Conservation (phyloP, 495 filamentous ascomycete species). For the Aspergillus heteromorphus region DNA sequence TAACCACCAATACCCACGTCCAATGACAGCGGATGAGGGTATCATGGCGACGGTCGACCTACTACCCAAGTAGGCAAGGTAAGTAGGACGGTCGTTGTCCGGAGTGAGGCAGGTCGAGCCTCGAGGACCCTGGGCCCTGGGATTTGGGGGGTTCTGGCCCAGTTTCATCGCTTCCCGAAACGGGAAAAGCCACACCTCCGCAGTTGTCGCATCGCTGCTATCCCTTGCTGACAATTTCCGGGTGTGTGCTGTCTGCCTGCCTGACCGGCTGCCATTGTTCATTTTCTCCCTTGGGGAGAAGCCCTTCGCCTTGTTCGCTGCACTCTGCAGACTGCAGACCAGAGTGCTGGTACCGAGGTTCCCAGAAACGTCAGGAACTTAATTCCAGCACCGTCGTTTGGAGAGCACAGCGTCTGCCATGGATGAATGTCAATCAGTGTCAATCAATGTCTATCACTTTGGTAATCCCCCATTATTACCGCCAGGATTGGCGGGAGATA, state of each 20-base stretch:
- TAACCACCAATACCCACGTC: neutral
- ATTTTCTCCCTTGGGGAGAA: neutral
- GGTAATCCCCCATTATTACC: too few species aligned
- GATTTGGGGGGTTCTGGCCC: neutral
- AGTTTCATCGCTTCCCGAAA: neutral
- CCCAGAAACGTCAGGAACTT: neutral
- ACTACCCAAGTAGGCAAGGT: neutral
- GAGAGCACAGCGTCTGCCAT: neutral
- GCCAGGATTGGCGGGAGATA: neutral
- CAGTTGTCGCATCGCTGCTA: neutral
- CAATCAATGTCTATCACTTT: too few species aligned
- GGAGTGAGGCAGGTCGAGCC: neutral
- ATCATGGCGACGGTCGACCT: neutral
- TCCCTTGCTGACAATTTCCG: constrained; percentile 3
- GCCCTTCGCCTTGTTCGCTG: neutral
- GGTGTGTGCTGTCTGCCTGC: neutral
- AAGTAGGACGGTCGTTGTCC: neutral
- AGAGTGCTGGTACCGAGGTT: neutral
- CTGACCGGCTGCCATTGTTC: neutral
- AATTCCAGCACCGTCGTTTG: neutral
- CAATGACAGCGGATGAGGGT: neutral
- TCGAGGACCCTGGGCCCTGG: neutral
- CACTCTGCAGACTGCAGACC: neutral
- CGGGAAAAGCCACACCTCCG: neutral
- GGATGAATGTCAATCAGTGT: too few species aligned